Base-by-base conservation (phyloP, 208 protist species). In the Balamuthia mandrillaris region DNA sequence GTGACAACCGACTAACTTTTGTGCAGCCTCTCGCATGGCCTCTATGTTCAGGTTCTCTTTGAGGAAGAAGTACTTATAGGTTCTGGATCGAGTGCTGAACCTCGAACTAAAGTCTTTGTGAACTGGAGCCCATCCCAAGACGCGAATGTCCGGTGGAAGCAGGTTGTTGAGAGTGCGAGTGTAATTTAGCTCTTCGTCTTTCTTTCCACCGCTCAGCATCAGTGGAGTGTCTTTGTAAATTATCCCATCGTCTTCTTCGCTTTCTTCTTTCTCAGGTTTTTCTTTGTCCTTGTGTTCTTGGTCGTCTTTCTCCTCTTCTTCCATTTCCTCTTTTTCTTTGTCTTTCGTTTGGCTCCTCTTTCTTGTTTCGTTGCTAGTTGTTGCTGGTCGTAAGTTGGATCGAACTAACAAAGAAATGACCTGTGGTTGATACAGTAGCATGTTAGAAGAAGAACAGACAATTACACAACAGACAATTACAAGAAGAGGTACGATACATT, bases 111-210 rank as follows among this genome's bases (percentile, higher is more conserved):
- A 99, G 60, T 54, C 58, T 35, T 92, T 86, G 51, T 89, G 84
- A 7, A 98, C 96, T 27, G 95, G 93, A 0, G 95, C 84, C 92
- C 96, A 99, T 24, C 92, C 96, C 24, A 98, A 74, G 12, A 98
- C 94, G 63, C 96, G 94, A 35, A 99, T 97, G 12, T 96, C 95
- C 0, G 92, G 84, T 6, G 97, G 97, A 16, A 99, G 92, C 3
- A 95, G 88, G 27, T 91, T 87, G 88, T 99, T 99, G 27, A 99
- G 91, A 91, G 98, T 95, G 27, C 88, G 89, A n/a, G 92, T 92
- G 86, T 98, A 98, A 75, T 98, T 95, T 9, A 98, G 9, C 74
- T 95, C 91, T 3, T 89, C 68, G n/a, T n/a, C n/a, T n/a, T n/a
- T n/a, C n/a, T n/a, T n/a, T n/a, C n/a, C n/a, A n/a, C n/a, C n/a